A percentile compares a stretch with the other conserved stretches of the same genome.
These are phyloP conservation scores for Solanum sejunctum DNA, from an alignment of 257 asterid genomes.

Conservation along the genomic window DNA sequence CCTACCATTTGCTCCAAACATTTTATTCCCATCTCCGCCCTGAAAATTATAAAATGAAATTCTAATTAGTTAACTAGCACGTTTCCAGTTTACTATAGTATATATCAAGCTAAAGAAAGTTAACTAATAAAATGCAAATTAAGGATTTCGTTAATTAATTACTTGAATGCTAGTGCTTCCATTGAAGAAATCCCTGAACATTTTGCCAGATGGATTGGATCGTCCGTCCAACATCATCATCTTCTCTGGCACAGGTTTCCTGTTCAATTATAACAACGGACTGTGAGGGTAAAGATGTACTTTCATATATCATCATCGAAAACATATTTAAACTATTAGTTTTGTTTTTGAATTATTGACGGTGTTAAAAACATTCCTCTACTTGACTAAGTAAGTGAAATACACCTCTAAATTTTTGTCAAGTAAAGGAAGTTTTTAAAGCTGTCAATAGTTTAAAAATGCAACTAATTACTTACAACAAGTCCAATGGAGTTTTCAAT, in stretches of 20 bases:
- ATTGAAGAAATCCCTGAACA: slow-evolving; percentile 22
- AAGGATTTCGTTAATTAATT: background rate
- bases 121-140: background rate
- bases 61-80: no score
- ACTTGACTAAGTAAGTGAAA: no score
- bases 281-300: background rate
- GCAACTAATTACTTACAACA: no score
- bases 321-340: no score
- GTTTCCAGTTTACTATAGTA: no score
- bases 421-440: no score
- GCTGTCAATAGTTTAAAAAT: no score
- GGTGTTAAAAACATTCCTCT: background rate
- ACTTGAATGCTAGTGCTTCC: slow-evolving; percentile 2
- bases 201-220: background rate
- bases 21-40: background rate
- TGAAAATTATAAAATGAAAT: background rate
- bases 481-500: background rate
- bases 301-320: background rate
- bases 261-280: background rate
- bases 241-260: background rate
- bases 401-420: no score
- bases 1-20: background rate
- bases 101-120: no score
- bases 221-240: background rate
- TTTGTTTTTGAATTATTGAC: background rate